Conservation (phyloP, 2,329 filamentous ascomycete species). For the Aspergillus caelatus region DNA sequence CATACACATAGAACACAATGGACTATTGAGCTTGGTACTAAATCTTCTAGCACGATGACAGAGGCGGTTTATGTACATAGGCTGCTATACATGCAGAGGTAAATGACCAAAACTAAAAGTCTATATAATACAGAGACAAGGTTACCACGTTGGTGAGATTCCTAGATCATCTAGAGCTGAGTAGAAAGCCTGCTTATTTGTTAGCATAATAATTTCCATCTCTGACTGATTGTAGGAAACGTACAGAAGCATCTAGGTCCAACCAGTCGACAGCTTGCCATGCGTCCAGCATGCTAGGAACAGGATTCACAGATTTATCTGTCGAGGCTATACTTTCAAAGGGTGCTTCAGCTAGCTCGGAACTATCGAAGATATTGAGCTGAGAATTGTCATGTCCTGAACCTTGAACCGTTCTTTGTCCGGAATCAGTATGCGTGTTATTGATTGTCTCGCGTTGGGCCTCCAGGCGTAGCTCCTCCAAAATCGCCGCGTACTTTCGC, state of each 20-base stretch:
- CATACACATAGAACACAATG: not conserved
- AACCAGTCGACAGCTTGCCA: not conserved
- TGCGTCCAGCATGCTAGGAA: not conserved
- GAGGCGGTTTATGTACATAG: not conserved
- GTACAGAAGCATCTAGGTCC: not conserved
- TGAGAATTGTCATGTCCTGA: not conserved
- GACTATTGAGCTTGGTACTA: not conserved
- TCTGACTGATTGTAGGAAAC: not conserved
- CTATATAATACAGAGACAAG: not conserved
- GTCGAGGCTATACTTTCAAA: not conserved
- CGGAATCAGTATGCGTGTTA: not conserved
- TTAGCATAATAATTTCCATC: not conserved
- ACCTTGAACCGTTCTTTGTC: not conserved
- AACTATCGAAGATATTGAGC: not conserved
- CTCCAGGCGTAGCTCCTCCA: slow-evolving; percentile 55
- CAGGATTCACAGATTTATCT: not conserved
- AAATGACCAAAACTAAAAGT: not conserved
- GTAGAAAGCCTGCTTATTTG: not conserved
- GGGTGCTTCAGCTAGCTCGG: not conserved
- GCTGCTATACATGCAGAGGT: not conserved
- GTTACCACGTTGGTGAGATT: not conserved
- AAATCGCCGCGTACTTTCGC: slow-evolving; percentile 55
- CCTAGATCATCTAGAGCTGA: not conserved
- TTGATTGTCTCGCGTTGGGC: slow-evolving; percentile 10
- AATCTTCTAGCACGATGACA: not conserved